These are phyloP conservation scores for Phascolomyces articulosus DNA, from an alignment of 371 early-diverging fungal genomes.

Conservation along the genomic window DNA sequence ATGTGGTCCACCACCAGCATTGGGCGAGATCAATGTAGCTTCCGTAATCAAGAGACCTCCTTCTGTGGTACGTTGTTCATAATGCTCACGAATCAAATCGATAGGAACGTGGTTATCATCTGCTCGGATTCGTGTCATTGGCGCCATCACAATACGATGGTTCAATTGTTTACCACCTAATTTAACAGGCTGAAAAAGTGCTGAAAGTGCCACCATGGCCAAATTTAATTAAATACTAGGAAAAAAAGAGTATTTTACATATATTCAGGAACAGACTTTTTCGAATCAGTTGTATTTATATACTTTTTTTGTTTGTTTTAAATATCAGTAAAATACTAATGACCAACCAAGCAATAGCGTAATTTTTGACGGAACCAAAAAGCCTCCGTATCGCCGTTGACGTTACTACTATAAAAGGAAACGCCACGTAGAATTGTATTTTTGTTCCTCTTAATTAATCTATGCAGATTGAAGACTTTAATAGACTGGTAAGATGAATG, in stretches of 20 bases:
- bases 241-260: no score
- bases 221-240: no score
- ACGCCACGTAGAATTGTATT: neutral
- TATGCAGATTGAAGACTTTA: no score
- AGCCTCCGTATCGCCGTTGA: neutral
- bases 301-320: neutral
- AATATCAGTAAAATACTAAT: no score
- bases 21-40: conserved; percentile 49
- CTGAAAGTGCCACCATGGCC: neutral
- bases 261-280: no score
- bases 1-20: conserved; percentile 35
- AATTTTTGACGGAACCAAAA: neutral
- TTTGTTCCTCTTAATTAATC: no score
- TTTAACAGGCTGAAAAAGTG: conserved; percentile 30
- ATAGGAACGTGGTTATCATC: conserved; percentile 28
- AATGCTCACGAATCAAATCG: conserved; percentile 52
- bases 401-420: neutral
- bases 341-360: neutral
- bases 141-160: conserved; percentile 60
- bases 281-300: neutral
- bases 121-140: conserved; percentile 55
- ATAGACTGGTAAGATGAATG: no score
- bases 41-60: conserved; percentile 65
- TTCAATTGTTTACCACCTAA: conserved; percentile 26
- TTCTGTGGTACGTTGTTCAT: conserved; percentile 56